Conservation (phyloP, 2,329 filamentous ascomycete species). For the Diaporthe sp. region DNA sequence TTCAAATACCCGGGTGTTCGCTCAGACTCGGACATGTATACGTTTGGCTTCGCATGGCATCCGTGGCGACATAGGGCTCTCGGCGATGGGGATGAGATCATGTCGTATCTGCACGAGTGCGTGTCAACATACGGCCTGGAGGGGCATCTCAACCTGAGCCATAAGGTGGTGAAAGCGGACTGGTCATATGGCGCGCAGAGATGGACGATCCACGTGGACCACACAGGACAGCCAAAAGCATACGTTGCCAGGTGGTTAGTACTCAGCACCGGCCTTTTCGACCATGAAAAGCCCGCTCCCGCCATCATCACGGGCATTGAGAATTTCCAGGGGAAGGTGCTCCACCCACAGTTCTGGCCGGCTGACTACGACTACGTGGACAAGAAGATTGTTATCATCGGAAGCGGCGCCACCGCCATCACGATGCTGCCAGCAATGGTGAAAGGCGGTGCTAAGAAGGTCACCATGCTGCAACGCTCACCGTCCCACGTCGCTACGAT, state of each 20-base stretch:
- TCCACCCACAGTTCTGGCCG: conserved; percentile 83
- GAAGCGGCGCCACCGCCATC: conserved; percentile 75
- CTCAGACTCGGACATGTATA: conserved; percentile 70
- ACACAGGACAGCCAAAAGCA: neutral
- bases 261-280: conserved; percentile 71
- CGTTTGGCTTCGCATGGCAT: conserved; percentile 75
- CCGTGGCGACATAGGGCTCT: conserved; percentile 70
- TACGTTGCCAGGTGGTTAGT: conserved; percentile 53
- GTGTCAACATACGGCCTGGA: conserved; percentile 63
- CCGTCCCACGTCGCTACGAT: conserved; percentile 69
- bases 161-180: conserved; percentile 59
- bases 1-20: conserved; percentile 78
- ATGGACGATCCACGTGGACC: conserved; percentile 60
- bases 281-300: conserved; percentile 70
- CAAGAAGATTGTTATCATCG: conserved; percentile 75
- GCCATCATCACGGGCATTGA: conserved; percentile 57
- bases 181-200: conserved; percentile 65
- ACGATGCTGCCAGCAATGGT: conserved; percentile 73
- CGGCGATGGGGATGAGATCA: conserved; percentile 62
- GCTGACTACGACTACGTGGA: conserved; percentile 71
- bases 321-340: conserved; percentile 51
- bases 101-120: conserved; percentile 63
- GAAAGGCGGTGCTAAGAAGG: conserved; percentile 61
- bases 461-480: conserved; percentile 77
- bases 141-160: conserved; percentile 61